A percentile compares a stretch with the other conserved stretches of the same genome.
phyloP scores from a whole-genome alignment of 768 basidiomycete species.

The Candolleomyces aberdarensis region DNA sequence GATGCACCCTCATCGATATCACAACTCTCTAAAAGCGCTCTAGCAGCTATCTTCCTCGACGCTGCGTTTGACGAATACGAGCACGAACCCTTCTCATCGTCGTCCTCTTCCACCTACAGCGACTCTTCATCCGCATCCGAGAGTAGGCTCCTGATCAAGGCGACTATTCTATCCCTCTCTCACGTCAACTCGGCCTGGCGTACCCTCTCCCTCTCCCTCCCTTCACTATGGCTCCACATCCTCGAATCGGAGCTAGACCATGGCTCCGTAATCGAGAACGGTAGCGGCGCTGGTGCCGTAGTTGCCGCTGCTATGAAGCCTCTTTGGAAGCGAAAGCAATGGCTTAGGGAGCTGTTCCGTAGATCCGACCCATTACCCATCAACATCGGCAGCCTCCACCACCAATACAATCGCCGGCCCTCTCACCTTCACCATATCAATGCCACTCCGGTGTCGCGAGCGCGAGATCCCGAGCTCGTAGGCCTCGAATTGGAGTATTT shows the following conservation, averaged over 20 bases:
- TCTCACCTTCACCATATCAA: no score
- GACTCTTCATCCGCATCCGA: not conserved
- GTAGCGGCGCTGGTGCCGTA: not conserved
- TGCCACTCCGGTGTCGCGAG: no score
- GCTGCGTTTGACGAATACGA: not conserved
- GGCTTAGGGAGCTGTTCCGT: not conserved
- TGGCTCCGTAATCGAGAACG: no score
- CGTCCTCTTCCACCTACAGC: not conserved
- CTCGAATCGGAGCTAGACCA: not conserved
- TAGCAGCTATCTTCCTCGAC: not conserved
- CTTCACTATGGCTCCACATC: not conserved
- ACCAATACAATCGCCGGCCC: no score
- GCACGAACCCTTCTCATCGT: no score
- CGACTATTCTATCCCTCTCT: not conserved
- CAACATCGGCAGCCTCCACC: not conserved
- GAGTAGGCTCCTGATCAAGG: not conserved
- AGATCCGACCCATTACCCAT: not conserved
- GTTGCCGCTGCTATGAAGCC: not conserved
- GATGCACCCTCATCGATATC: not conserved
- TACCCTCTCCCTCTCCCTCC: not conserved
- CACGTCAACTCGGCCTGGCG: not conserved
- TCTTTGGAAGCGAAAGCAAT: not conserved
- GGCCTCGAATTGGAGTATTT: not conserved
- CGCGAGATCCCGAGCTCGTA: not conserved
- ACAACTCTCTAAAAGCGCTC: not conserved